Conservation (phyloP, 108 stramenopile species). For the Phaeodactylum tricornutum region DNA sequence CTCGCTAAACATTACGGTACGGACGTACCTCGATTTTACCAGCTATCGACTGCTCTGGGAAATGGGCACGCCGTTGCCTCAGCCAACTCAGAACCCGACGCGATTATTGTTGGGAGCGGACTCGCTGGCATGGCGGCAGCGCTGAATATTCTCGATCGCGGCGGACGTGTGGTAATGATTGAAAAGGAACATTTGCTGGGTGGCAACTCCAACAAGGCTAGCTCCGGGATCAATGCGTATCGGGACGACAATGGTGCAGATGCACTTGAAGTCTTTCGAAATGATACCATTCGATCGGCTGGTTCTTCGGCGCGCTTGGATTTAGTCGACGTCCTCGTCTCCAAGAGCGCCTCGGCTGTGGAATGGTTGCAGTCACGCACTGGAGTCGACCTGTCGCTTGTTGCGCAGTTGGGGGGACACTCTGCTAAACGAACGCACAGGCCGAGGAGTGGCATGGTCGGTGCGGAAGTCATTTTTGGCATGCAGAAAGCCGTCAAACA, state of each 20-base stretch:
- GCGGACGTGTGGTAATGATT: constrained; percentile 69
- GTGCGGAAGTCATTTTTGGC: constrained; percentile 81
- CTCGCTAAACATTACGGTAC: constrained; percentile 63
- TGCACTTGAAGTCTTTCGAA: constrained; percentile 55
- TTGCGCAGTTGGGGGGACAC: constrained; percentile 88
- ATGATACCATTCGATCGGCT: constrained; percentile 76
- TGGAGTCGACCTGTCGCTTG: constrained; percentile 70
- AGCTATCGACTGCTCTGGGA: not conserved
- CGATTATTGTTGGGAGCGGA: constrained; percentile 85
- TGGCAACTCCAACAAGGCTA: constrained; percentile 91
- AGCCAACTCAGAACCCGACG: constrained; percentile 49
- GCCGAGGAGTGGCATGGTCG: constrained; percentile 81
- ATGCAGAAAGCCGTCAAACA: constrained; percentile 70
- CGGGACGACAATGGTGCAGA: constrained; percentile 36
- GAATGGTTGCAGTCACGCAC: constrained; percentile 71
- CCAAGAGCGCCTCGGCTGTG: constrained; percentile 67
- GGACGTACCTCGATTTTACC: constrained; percentile 3
- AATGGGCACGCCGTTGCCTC: not conserved
- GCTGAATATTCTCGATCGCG: constrained; percentile 78
- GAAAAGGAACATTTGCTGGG: constrained; percentile 86
- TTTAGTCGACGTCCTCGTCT: constrained; percentile 65
- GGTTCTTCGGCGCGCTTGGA: constrained; percentile 47
- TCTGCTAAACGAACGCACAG: constrained; percentile 77
- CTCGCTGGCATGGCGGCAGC: constrained; percentile 80
- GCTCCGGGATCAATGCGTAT: constrained; percentile 86